Evolutionary conservation across 2,329 filamentous ascomycete genomes (phyloP).

Genomic region (Phaeosphaeriaceae sp.): DNA sequence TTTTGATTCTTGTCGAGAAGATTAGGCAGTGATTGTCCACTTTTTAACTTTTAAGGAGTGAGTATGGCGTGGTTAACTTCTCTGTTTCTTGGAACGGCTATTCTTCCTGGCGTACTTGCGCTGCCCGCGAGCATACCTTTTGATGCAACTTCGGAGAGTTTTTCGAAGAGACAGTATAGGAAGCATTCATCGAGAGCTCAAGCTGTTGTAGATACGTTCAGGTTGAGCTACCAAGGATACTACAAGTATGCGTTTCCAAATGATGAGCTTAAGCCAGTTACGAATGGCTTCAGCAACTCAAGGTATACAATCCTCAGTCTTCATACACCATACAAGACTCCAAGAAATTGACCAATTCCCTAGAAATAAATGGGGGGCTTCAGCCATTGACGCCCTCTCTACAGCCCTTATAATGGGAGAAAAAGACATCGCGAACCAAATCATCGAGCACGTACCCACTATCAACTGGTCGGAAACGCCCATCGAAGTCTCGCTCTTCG

Average conservation of each 20-base stretch:
- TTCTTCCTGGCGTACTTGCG: conserved; percentile 13
- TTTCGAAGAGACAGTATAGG: conserved; percentile 18
- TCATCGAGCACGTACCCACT: conserved; percentile 71
- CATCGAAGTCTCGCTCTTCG: conserved; percentile 74
- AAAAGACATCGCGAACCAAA: conserved; percentile 69
- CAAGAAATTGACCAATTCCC: background rate
- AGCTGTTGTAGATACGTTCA: conserved; percentile 44
- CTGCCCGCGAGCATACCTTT: conserved; percentile 19
- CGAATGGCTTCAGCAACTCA: conserved; percentile 70
- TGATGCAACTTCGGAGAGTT: conserved; percentile 2
- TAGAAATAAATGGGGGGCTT: conserved; percentile 86
- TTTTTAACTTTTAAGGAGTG: no score
- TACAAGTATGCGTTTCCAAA: conserved; percentile 76
- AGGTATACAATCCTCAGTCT: conserved; percentile 58
- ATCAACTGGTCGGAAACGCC: conserved; percentile 72
- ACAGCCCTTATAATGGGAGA: conserved; percentile 81
- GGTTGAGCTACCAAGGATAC: conserved; percentile 58
- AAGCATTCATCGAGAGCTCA: conserved; percentile 31
- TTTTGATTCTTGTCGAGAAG: no score
- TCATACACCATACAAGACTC: no score
- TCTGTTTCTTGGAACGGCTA: conserved; percentile 13
- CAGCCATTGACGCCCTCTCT: conserved; percentile 78
- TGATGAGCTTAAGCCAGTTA: conserved; percentile 75
- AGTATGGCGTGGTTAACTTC: conserved; percentile 15
- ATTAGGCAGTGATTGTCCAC: no score